A percentile compares a stretch with the other conserved stretches of the same genome.
Conservation (phyloP, 106 monocot genomes). For the Xerophyta viscosa region DNA sequence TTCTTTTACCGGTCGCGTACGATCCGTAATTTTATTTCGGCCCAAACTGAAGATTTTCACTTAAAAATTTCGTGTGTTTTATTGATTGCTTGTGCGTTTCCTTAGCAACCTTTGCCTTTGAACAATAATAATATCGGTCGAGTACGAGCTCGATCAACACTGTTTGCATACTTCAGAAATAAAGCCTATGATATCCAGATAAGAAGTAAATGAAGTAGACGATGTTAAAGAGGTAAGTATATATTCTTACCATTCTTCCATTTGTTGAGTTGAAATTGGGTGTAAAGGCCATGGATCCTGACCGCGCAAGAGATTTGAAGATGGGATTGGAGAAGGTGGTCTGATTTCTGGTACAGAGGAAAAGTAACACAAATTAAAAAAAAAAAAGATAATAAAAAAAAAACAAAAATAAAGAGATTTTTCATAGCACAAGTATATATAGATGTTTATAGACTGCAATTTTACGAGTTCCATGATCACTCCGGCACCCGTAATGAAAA, state of each 20-base stretch:
- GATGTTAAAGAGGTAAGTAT: not conserved
- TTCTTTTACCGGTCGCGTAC: too few species aligned
- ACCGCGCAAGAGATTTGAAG: constrained; percentile 29
- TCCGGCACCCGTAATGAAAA: constrained; percentile 11
- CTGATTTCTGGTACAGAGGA: constrained; percentile 34
- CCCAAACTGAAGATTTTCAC: too few species aligned
- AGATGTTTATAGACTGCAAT: not conserved
- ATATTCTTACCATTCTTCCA: constrained; percentile 34
- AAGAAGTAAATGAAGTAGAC: not conserved
- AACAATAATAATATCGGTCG: too few species aligned
- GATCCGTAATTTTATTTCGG: too few species aligned
- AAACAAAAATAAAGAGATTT: not conserved
- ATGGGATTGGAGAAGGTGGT: constrained; percentile 40
- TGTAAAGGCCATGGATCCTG: constrained; percentile 53
- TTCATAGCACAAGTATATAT: not conserved
- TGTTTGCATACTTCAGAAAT: not conserved
- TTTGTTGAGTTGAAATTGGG: constrained; percentile 39
- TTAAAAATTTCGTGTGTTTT: too few species aligned
- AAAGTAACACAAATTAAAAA: too few species aligned
- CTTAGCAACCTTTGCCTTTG: too few species aligned
- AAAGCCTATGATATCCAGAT: not conserved
- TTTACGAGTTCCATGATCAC: not conserved
- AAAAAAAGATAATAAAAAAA: too few species aligned
- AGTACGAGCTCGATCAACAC: too few species aligned
- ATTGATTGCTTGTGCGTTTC: too few species aligned